Base-by-base conservation (phyloP, 371 early-diverging fungal species). In the Lichtheimia corymbifera region DNA sequence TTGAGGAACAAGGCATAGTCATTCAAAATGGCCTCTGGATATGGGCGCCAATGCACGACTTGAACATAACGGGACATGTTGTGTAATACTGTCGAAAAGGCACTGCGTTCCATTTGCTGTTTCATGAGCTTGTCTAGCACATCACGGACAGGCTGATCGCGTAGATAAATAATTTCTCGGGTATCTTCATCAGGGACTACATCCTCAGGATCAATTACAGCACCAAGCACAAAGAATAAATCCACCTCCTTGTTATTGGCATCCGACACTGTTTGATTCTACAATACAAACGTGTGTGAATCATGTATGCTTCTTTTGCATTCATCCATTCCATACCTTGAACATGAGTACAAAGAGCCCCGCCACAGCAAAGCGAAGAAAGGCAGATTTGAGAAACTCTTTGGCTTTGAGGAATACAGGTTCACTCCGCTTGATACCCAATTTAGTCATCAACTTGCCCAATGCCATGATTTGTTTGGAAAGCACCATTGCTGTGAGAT, bases 301-400 rank as follows among this genome's bases (percentile, higher is more conserved):
- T 14, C 43, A 47, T 42, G 28, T 3, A 1, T 17, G 13, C 45
- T 43, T 12, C 15, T 5, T 20, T 25, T 17, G 22, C 15, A 15
- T 40, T 28, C 11, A 35, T 35, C 35, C 35, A 47, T 47, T 15
- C 17, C 52, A 27, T 65, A 80, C 80, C 72, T 86, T 86, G 52
- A 86, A 86, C 59, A 86, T 77, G 13, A 86, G 67, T 2, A 86
- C 80, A 68, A 86, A 86, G 30, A 86, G 68, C 20, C 87, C 87
- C 27, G 82, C 85, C 22, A 80, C 80, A 50, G 85, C 82, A 66
- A 86, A 86, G 7, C 82, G 80, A 17, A 83, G 71, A 50, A 86
- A 84, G 6, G 85, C 85, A 42, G 72, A 75, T 25, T 84, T 84
- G 24, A 86, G 59, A 53, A 86, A 86, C 27, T 76, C 77, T 25